Evolutionary conservation across 169 alveolate species (phyloP).

Genomic region (Cryptosporidium muris): DNA sequence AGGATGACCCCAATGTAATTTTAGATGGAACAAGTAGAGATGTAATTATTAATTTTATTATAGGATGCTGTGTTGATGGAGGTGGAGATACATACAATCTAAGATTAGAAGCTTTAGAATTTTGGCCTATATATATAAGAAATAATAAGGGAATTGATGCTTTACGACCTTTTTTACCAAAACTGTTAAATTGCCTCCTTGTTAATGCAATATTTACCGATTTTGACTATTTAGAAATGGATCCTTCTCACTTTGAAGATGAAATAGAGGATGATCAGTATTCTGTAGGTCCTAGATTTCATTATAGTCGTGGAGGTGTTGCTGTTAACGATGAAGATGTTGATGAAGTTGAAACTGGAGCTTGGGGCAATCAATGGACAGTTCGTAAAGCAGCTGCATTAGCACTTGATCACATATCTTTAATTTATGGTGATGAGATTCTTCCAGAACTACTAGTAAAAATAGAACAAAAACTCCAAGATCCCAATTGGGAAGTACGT

Average conservation of each 20-base stretch:
- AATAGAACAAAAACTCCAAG: conserved; percentile 83
- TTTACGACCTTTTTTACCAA: conserved; percentile 44
- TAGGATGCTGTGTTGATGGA: conserved; percentile 77
- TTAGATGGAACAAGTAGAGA: conserved; percentile 75
- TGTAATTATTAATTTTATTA: conserved; percentile 80
- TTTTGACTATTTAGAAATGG: conserved; percentile 88
- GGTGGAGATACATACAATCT: conserved; percentile 77
- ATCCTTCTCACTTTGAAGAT: conserved; percentile 85
- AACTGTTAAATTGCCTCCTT: conserved; percentile 73
- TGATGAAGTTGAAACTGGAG: conserved; percentile 81
- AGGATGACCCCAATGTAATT: conserved; percentile 78
- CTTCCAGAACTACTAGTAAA: conserved; percentile 79
- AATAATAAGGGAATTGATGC: conserved; percentile 40
- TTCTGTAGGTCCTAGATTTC: conserved; percentile 82
- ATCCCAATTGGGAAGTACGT: conserved; percentile 85
- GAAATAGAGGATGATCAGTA: conserved; percentile 85
- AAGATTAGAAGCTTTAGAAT: conserved; percentile 83
- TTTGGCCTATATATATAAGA: conserved; percentile 81
- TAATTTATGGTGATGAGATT: conserved; percentile 79
- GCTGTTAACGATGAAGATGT: conserved; percentile 59
- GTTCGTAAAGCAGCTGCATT: conserved; percentile 88
- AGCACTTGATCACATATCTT: conserved; percentile 81
- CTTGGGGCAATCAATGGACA: conserved; percentile 91
- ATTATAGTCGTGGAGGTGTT: conserved; percentile 77
- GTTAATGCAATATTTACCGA: conserved; percentile 82